These are phyloP conservation scores for Sphagnum contortum DNA, from an alignment of 225 moss, liverwort and hornwort genomes.

Conservation along the genomic window DNA sequence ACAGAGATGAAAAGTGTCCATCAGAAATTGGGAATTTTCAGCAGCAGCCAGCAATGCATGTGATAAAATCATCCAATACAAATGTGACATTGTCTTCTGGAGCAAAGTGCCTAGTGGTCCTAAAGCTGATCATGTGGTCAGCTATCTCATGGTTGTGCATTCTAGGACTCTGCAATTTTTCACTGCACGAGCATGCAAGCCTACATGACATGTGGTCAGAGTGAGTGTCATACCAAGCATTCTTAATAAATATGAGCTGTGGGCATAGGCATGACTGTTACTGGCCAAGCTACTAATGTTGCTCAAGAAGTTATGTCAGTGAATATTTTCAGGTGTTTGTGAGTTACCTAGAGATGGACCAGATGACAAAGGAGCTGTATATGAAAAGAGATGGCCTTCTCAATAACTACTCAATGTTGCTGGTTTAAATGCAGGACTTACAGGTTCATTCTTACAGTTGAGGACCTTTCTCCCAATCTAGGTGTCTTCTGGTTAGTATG, in stretches of 20 bases:
- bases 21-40: conserved; percentile 3
- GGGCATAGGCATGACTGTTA: no score
- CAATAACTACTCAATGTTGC: no score
- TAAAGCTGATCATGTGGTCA: conserved; percentile 58
- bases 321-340: no score
- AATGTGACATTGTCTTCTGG: conserved; percentile 2
- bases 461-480: conserved; percentile 87
- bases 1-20: conserved; percentile 5
- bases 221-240: conserved; percentile 25
- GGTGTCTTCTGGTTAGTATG: conserved; percentile 85
- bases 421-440: conserved; percentile 32
- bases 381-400: no score
- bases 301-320: no score
- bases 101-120: conserved; percentile 28
- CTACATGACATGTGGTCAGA: conserved; percentile 63
- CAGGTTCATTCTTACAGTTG: conserved; percentile 46
- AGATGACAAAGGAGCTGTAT: no score
- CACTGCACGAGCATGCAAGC: conserved; percentile 54
- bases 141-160: conserved; percentile 73
- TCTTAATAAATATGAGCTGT: no score
- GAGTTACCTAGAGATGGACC: no score
- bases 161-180: conserved; percentile 57
- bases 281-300: no score
- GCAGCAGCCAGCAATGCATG: conserved; percentile 12
- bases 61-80: conserved; percentile 6